Percentiles rank a stretch among this genome's conserved stretches.
phyloP scores from a whole-genome alignment of 2,329 filamentous ascomycete genomes.

The Calonectria pseudoreteaudii region DNA sequence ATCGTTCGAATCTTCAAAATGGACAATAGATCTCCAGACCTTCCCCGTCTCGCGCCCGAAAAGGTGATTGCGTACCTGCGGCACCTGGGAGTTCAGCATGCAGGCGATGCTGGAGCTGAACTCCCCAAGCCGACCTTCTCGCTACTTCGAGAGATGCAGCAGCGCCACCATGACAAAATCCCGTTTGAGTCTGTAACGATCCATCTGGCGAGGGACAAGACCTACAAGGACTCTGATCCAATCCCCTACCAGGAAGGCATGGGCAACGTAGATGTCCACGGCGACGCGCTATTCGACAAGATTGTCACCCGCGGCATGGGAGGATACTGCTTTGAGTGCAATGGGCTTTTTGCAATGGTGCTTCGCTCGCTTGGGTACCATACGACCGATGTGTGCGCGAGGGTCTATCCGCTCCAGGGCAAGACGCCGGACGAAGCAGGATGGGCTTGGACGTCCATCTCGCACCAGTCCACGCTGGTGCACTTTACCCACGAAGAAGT shows the following conservation, averaged over 20 bases:
- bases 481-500: not conserved
- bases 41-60: not conserved
- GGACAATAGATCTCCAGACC: not conserved
- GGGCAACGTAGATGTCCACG: not conserved
- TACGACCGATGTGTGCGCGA: not conserved
- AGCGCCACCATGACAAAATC: conserved; percentile 8
- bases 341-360: conserved; percentile 6
- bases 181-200: conserved; percentile 10
- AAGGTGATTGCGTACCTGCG: conserved; percentile 8
- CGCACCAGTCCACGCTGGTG: conserved; percentile 3
- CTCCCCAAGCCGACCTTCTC: conserved; percentile 9
- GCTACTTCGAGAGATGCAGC: conserved; percentile 11
- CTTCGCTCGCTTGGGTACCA: conserved; percentile 1
- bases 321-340: conserved; percentile 14
- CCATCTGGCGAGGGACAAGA: not conserved
- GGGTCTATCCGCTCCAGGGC: not conserved
- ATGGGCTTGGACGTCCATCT: not conserved
- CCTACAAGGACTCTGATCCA: not conserved
- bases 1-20: not conserved
- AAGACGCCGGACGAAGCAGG: conserved; percentile 1
- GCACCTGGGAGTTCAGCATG: not conserved
- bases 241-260: conserved; percentile 14
- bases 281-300: conserved; percentile 12
- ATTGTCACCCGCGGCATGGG: conserved; percentile 14
- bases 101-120: not conserved